phyloP scores from a whole-genome alignment of 192 early-diverging fungal genomes.

The Coemansia sp. region DNA sequence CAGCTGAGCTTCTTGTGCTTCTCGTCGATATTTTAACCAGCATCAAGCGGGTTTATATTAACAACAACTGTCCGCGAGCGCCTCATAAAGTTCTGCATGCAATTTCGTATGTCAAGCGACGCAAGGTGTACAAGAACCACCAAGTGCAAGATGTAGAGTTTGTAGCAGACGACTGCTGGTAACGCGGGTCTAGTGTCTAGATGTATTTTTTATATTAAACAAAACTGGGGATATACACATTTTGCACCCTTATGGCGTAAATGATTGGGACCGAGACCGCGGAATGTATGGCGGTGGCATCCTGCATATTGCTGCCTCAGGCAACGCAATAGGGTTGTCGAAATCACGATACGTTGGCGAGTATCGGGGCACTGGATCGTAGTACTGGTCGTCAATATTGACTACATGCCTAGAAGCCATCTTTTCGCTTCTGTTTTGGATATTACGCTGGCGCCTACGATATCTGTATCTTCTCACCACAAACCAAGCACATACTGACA shows the following conservation, averaged over 20 bases:
- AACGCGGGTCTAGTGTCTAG: neutral
- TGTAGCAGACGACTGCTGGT: conserved; percentile 1
- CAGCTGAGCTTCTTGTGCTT: conserved; percentile 22
- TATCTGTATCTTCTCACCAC: neutral
- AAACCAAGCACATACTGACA: conserved; percentile 4
- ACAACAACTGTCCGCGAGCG: neutral
- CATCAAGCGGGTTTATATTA: conserved; percentile 11
- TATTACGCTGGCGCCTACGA: conserved; percentile 6
- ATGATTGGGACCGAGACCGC: neutral
- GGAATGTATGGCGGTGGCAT: conserved; percentile 3
- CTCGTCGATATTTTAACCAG: conserved; percentile 14
- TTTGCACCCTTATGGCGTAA: neutral
- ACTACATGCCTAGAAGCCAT: neutral
- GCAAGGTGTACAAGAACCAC: conserved; percentile 10
- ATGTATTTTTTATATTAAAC: neutral
- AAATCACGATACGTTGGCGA: conserved; percentile 14
- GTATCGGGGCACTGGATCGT: conserved; percentile 34
- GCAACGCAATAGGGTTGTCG: neutral
- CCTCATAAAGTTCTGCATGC: conserved; percentile 1
- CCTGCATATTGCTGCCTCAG: neutral
- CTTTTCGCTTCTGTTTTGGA: neutral
- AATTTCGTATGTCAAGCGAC: conserved; percentile 8
- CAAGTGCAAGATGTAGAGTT: conserved; percentile 1
- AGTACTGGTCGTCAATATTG: conserved; percentile 9
- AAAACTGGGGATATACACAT: neutral